These are phyloP conservation scores for Naegleria gruberi DNA, from an alignment of 208 protist genomes.

Conservation along the genomic window DNA sequence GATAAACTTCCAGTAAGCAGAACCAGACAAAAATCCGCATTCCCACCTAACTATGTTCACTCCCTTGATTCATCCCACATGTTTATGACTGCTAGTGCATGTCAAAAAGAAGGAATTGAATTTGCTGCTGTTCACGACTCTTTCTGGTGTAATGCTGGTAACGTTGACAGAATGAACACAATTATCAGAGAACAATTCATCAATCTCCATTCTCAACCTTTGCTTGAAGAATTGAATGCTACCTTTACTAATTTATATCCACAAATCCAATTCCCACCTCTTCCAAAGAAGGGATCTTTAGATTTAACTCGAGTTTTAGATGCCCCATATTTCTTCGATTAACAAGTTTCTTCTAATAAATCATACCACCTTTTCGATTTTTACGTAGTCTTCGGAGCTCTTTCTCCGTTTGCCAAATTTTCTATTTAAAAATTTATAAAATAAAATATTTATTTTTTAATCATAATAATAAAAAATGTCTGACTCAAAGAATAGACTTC, in stretches of 20 bases:
- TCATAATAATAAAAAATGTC: background rate
- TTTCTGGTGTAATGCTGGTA: slow-evolving; percentile 93
- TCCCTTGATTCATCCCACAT: slow-evolving; percentile 96
- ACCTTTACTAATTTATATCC: slow-evolving; percentile 38
- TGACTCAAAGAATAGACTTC: slow-evolving; percentile 45
- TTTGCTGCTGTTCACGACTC: slow-evolving; percentile 94
- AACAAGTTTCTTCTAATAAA: slow-evolving; percentile 12
- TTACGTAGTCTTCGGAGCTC: no score
- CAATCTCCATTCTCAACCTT: slow-evolving; percentile 69
- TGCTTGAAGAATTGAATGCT: slow-evolving; percentile 41
- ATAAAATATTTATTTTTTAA: background rate
- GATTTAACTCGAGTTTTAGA: slow-evolving; percentile 37
- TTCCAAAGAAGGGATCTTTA: slow-evolving; percentile 37
- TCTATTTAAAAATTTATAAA: no score
- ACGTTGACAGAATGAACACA: slow-evolving; percentile 75
- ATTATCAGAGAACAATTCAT: slow-evolving; percentile 92
- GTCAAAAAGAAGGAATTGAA: slow-evolving; percentile 66
- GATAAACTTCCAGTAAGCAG: slow-evolving; percentile 29
- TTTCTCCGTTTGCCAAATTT: no score
- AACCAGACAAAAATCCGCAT: slow-evolving; percentile 59
- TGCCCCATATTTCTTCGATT: slow-evolving; percentile 50
- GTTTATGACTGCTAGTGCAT: slow-evolving; percentile 87
- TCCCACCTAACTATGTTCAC: slow-evolving; percentile 97
- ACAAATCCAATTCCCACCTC: slow-evolving; percentile 34
- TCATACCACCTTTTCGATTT: no score